Evolutionary conservation across 192 early-diverging fungal species (phyloP), one percentile per base, ranked within the genome.

Genomic region (Podila epicladia): DNA sequence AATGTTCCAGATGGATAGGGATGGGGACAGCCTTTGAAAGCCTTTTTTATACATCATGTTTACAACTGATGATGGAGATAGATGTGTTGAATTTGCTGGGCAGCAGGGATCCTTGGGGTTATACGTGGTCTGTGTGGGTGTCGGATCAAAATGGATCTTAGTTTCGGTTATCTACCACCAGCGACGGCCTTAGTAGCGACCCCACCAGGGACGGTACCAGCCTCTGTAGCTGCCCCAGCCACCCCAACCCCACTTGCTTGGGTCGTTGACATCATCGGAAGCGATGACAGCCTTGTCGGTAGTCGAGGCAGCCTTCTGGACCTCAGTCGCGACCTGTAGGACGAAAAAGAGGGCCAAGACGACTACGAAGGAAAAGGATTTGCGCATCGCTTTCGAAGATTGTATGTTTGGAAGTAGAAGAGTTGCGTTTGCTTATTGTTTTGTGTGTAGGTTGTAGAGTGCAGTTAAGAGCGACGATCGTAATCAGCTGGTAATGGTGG

Each of bases 191-290:
- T 61, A 26, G 31, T 6, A 31, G 29, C 26, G 59, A 33, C 28
- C 26, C 33, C 17, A 20, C 19, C 20, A 15, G 2, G 41, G 26
- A 9, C 17, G 29, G 17, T 33, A 22, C 45, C 60, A 71, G 28
- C 69, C 38, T 6, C 28, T 17, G 28, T 41, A 45, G 29, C 33
- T 12, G n/a, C 58, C 67, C 20, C 33, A 69, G 35, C 67, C 26
- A 15, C 57, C 41, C 38, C 58, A 62, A 15, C 68, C 69, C 69
- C 69, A 71, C 33, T 71, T 71, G 60, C 24, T 49, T 12, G 58
- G 15, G 12, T 69, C 67, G 17, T n/a, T 58, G 26, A n/a, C n/a
- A 6, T 61, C 58, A 48, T 8, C 24, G 19, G 41, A 45, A 3
- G 17, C 13, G 41, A 15, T 45, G 41, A 45, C 13, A 45, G 41